Evolutionary conservation across 108 stramenopile genomes (phyloP).

Genomic region (Phaeodactylum tricornutum): DNA sequence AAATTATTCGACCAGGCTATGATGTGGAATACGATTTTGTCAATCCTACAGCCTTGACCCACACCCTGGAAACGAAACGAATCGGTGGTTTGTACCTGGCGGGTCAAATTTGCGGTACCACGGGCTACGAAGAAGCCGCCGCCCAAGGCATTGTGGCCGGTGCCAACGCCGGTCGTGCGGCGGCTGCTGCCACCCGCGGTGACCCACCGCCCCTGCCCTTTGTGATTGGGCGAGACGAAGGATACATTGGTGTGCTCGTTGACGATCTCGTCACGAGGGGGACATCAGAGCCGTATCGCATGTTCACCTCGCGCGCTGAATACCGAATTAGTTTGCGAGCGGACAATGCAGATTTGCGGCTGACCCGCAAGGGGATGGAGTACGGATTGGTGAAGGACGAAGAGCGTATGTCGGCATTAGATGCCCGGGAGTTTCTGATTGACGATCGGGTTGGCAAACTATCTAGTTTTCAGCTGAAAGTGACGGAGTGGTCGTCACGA

Average conservation of each 20-base stretch:
- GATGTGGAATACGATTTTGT: conserved; percentile 96
- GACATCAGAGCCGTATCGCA: conserved; percentile 92
- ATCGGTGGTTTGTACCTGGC: conserved; percentile 89
- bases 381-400: conserved; percentile 79
- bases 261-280: conserved; percentile 96
- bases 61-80: conserved; percentile 88
- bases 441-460: conserved; percentile 50
- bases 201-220: conserved; percentile 56
- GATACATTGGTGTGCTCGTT: conserved; percentile 94
- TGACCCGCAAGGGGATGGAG: conserved; percentile 87
- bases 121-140: conserved; percentile 98
- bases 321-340: conserved; percentile 85
- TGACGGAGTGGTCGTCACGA: conserved; percentile 69
- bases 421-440: conserved; percentile 63
- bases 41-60: conserved; percentile 83
- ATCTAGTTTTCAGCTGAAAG: conserved; percentile 56
- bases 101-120: conserved; percentile 98
- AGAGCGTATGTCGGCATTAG: conserved; percentile 71
- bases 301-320: conserved; percentile 97
- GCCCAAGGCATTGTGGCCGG: conserved; percentile 95
- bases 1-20: conserved; percentile 87
- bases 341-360: conserved; percentile 94
- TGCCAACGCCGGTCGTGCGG: conserved; percentile 78
- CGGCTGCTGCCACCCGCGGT: conserved; percentile 37
- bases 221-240: conserved; percentile 89